Evolutionary conservation across 495 filamentous ascomycete species (phyloP).

Genomic region (Aspergillus wentii): DNA sequence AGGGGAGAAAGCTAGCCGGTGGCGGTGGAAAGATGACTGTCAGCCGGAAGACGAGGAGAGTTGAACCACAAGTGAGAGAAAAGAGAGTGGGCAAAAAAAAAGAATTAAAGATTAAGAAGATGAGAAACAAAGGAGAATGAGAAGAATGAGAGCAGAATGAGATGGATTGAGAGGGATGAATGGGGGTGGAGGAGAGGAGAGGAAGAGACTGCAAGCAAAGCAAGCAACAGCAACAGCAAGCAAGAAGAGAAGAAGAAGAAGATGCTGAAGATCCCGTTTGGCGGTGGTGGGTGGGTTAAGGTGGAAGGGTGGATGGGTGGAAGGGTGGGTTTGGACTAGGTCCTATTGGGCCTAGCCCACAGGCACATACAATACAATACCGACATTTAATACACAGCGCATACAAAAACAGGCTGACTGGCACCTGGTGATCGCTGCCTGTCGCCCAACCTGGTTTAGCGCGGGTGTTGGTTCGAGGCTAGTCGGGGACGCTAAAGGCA

Average conservation of each 20-base stretch:
- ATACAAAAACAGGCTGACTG: too few species aligned
- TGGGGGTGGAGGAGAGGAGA: neutral
- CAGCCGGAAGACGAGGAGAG: neutral
- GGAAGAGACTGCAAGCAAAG: neutral
- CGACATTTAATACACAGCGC: too few species aligned
- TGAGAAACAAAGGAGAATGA: slow-evolving; percentile 3
- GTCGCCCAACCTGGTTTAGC: too few species aligned
- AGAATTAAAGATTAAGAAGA: neutral
- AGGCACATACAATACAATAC: too few species aligned
- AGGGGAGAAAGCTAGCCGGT: neutral
- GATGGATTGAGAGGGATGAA: neutral
- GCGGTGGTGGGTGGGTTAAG: slow-evolving; percentile 3
- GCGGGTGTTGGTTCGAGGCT: slow-evolving; percentile 4
- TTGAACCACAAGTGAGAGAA: neutral
- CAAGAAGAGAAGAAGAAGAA: neutral
- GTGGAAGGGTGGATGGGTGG: neutral
- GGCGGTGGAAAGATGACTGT: neutral
- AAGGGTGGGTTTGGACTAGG: neutral
- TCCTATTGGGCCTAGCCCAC: too few species aligned
- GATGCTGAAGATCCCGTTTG: slow-evolving; percentile 11
- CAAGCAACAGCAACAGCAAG: slow-evolving; percentile 1
- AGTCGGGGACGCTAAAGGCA: slow-evolving; percentile 1
- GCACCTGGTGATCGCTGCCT: too few species aligned
- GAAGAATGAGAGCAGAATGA: neutral
- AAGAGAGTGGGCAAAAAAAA: too few species aligned